Evolutionary conservation across 371 early-diverging fungal species (phyloP).

Genomic region (Mortierella sp.): DNA sequence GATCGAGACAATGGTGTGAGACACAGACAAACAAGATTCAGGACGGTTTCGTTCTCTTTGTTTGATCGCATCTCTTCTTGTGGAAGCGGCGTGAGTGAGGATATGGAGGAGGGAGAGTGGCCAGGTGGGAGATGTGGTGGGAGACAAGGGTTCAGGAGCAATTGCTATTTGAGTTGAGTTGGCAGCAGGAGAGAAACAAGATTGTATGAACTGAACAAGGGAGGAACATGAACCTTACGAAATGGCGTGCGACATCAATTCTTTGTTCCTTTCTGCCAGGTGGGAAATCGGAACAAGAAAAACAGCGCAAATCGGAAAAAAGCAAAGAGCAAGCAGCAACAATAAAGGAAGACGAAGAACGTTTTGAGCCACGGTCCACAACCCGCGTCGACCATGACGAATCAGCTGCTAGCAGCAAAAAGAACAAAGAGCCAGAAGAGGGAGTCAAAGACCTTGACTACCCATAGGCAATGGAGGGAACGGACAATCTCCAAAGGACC

Average conservation of each 20-base stretch:
- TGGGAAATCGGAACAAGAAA: not conserved
- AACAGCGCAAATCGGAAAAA: conserved; percentile 6
- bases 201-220: conserved; percentile 3
- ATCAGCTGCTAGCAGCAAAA: not conserved
- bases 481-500: not conserved
- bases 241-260: conserved; percentile 11
- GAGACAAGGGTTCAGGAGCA: not conserved
- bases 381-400: not conserved
- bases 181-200: not conserved
- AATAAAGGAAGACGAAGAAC: not conserved
- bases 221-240: conserved; percentile 13
- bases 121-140: not conserved
- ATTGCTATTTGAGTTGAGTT: not conserved
- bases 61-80: not conserved
- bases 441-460: not conserved
- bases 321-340: not conserved
- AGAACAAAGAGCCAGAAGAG: not conserved
- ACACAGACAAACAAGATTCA: not conserved
- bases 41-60: not conserved
- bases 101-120: not conserved
- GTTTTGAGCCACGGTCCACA: not conserved
- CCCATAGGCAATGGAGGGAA: not conserved
- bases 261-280: not conserved
- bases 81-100: not conserved
- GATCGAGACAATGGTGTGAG: conserved; percentile 9